Evolutionary conservation across 2,329 filamentous ascomycete genomes (phyloP).

Genomic region (Exophiala alcalophila): DNA sequence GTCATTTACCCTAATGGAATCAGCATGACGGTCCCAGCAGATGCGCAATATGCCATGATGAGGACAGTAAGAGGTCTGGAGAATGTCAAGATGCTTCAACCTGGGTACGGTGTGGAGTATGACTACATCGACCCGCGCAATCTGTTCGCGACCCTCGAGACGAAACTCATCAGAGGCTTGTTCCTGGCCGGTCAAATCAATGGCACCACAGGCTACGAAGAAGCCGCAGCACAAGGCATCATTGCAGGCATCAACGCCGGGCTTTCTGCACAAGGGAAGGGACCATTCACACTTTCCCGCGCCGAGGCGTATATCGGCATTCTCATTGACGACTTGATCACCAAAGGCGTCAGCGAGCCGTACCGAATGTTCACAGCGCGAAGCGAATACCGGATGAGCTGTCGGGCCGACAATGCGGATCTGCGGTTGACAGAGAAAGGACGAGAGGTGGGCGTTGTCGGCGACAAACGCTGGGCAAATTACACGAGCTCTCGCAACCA

Average conservation of each 20-base stretch:
- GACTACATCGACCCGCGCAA: slow-evolving; percentile 95
- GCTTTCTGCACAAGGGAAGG: slow-evolving; percentile 65
- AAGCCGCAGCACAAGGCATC: slow-evolving; percentile 90
- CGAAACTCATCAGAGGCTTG: slow-evolving; percentile 82
- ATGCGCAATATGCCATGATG: slow-evolving; percentile 81
- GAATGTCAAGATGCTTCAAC: slow-evolving; percentile 84
- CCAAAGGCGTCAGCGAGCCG: slow-evolving; percentile 93
- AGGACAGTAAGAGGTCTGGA: slow-evolving; percentile 85
- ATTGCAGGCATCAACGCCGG: slow-evolving; percentile 93
- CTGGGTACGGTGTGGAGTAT: slow-evolving; percentile 96
- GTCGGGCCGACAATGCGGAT: slow-evolving; percentile 92
- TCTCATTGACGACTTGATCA: slow-evolving; percentile 97
- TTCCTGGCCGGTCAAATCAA: slow-evolving; percentile 97
- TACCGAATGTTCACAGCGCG: slow-evolving; percentile 98
- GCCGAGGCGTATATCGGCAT: slow-evolving; percentile 95
- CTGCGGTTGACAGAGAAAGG: slow-evolving; percentile 77
- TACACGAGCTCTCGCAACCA: slow-evolving; percentile 65
- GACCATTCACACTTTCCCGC: slow-evolving; percentile 67
- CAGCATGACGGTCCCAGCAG: slow-evolving; percentile 91
- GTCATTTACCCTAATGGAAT: slow-evolving; percentile 95
- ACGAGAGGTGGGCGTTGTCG: slow-evolving; percentile 70
- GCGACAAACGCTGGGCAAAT: slow-evolving; percentile 71
- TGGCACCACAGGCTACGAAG: slow-evolving; percentile 96
- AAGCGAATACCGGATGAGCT: slow-evolving; percentile 91
- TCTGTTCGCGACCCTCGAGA: slow-evolving; percentile 84